Conservation (phyloP, 768 basidiomycete species). For the Lyophyllum shimeji region DNA sequence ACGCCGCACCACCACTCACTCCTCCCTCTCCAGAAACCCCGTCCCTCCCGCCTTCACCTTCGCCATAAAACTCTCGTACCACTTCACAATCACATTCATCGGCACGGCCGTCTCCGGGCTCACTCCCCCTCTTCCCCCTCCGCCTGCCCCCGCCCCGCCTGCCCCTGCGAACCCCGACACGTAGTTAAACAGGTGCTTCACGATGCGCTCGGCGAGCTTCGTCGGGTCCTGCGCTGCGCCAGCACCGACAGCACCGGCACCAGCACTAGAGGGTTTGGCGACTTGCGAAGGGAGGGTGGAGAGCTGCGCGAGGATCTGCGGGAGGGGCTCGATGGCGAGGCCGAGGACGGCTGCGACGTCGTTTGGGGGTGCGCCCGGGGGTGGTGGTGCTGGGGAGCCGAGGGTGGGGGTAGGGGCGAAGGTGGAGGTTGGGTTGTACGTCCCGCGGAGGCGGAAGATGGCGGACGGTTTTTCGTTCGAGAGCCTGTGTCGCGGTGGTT, state of each 20-base stretch:
- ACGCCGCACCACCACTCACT: slow-evolving; percentile 25
- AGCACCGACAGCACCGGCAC: neutral
- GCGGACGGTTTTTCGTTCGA: slow-evolving; percentile 90
- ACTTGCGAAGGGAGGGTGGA: slow-evolving; percentile 39
- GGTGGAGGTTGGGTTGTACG: slow-evolving; percentile 42
- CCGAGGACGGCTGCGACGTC: slow-evolving; percentile 77
- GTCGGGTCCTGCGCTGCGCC: slow-evolving; percentile 44
- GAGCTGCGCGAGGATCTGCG: slow-evolving; percentile 59
- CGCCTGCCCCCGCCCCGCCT: slow-evolving; percentile 34
- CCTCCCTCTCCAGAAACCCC: slow-evolving; percentile 58
- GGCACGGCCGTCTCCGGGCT: slow-evolving; percentile 56
- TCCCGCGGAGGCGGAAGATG: slow-evolving; percentile 78
- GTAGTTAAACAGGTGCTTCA: slow-evolving; percentile 77
- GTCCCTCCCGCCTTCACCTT: slow-evolving; percentile 61
- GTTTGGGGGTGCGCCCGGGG: neutral
- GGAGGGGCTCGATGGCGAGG: slow-evolving; percentile 75
- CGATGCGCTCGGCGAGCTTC: slow-evolving; percentile 63
- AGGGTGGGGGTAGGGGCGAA: slow-evolving; percentile 39
- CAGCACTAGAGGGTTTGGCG: slow-evolving; percentile 21
- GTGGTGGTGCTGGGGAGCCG: slow-evolving; percentile 17
- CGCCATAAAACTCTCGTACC: slow-evolving; percentile 67
- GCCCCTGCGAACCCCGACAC: slow-evolving; percentile 62
- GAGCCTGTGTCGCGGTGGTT: slow-evolving; percentile 49
- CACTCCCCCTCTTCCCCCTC: slow-evolving; percentile 28
- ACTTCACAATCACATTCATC: slow-evolving; percentile 60